Evolutionary conservation across 2,329 filamentous ascomycete genomes (phyloP), one percentile per base, ranked within the genome.

Genomic region (Penicillium sp.): DNA sequence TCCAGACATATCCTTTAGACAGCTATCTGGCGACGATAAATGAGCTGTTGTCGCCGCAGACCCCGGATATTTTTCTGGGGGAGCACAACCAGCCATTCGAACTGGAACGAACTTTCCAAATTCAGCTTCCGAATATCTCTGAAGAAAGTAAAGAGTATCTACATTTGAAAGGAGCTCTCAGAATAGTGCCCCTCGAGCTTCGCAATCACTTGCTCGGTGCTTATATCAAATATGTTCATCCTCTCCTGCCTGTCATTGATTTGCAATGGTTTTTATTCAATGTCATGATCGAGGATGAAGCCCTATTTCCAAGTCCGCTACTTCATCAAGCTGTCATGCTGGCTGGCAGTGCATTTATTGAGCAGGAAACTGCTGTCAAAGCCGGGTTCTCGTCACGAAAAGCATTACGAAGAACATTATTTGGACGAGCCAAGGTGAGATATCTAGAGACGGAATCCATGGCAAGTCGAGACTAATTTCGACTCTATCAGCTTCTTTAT

Each of bases 201-300:
- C 53, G 53, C n/a, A 51, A 55, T 30, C 12, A 55, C 26, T 37
- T 55, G 26, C 40, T 55, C 7, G 53, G 35, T 10, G 50, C 50
- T 2, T 59, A 59, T n/a, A 55, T 59, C 25, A 50, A 48, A 51
- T 59, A 55, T 51, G 55, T 59, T 6, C 57, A 59, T 41, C 57
- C 57, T 22, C 37, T 57, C 2, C 28, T 58, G 12, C 55, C 57
- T 7, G 40, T 58, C 22, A 41, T 59, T 17, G 55, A 58, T 33
- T 14, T 59, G 5, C 38, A 46, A 19, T 38, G 30, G n/a, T 57
- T 59, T 26, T 44, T 59, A 17, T 37, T 30, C 7, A 38, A 44
- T 41, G 31, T 55, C 14, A 58, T 58, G 35, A 19, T 51, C 10
- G 46, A 50, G 17, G 46, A 59, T 26, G 57, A 59, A 25, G 22